phyloP scores from a whole-genome alignment of 495 filamentous ascomycete species.

The Acidomyces sp. region DNA sequence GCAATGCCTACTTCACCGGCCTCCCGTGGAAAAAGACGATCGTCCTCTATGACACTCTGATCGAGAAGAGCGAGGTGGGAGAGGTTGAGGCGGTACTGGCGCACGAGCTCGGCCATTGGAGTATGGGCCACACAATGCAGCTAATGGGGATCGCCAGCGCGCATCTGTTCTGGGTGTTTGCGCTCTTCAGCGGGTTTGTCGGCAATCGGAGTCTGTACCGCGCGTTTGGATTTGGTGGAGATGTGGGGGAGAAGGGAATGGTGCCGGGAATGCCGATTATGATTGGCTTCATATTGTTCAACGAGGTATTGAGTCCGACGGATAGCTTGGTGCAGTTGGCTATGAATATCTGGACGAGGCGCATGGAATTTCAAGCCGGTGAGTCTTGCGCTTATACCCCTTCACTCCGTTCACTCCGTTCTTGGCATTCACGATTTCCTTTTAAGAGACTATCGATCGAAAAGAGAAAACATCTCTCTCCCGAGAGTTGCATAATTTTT shows the following conservation, averaged over 20 bases:
- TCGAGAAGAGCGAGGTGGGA: slow-evolving; percentile 80
- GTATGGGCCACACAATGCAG: slow-evolving; percentile 81
- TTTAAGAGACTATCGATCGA: slow-evolving; percentile 1
- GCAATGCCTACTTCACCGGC: slow-evolving; percentile 97
- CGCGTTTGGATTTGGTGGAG: slow-evolving; percentile 75
- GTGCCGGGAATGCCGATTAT: slow-evolving; percentile 92
- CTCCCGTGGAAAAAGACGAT: slow-evolving; percentile 99
- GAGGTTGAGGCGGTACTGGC: slow-evolving; percentile 92
- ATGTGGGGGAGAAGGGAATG: too few relatives aligned
- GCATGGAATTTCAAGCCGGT: slow-evolving; percentile 92
- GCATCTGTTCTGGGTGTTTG: slow-evolving; percentile 93
- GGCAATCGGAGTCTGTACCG: slow-evolving; percentile 83
- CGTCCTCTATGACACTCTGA: slow-evolving; percentile 94
- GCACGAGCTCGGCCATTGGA: slow-evolving; percentile 97
- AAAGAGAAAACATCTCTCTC: slow-evolving; percentile 6
- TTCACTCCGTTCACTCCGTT: too few relatives aligned
- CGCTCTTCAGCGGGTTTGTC: slow-evolving; percentile 92
- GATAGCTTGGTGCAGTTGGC: slow-evolving; percentile 83
- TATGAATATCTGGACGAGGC: slow-evolving; percentile 90
- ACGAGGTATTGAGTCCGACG: slow-evolving; percentile 79
- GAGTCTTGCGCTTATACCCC: too few relatives aligned
- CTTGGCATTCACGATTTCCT: slow-evolving; percentile 7
- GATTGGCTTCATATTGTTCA: slow-evolving; percentile 93
- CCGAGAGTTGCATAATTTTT: background rate
- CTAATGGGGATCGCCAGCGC: slow-evolving; percentile 66